Evolutionary conservation across 208 protist species (phyloP), one percentile per base, ranked within the genome.

Genomic region (Trypanosoma caninum): DNA sequence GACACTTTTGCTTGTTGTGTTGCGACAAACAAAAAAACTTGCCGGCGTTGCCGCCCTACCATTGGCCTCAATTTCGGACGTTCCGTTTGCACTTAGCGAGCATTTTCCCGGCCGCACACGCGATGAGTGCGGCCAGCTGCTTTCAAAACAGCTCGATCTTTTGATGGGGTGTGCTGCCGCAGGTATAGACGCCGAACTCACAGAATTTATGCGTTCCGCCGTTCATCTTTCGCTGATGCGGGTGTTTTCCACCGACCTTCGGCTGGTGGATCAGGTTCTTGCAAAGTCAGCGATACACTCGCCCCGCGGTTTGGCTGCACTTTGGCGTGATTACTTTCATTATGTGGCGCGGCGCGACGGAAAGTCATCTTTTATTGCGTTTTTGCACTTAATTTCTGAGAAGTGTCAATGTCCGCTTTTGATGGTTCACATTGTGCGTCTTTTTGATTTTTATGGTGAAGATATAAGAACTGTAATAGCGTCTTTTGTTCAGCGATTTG

Each of bases 41-140:
- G 57, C 60, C 3, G 69, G 66, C 31, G 54, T 69, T 33, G 57
- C 35, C 16, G 7, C 41, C 13, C 71, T 94, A 0, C 87, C 87
- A 28, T 62, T 94, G 40, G 79, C 78, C 0, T 71, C 81, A 13
- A 68, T 94, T 13, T 89, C 80, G 3, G 87, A 94, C 35, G 59
- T 78, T 27, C 16, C 74, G 2, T 74, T 87, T 30, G 57, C 62
- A 44, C 56, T 87, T 20, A 61, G 69, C 38, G 64, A 62, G 16
- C 27, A 65, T 8, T 65, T 71, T 10, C 64, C 65, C 1, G 27
- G 38, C n/a, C 48, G 65, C 41, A 63, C 77, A 2, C 33, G 68
- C 9, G 73, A 82, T 16, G 57, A 41, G 31, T 74, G 74, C 48
- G 58, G 48, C 0, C 63, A 74, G 22, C 25, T 67, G 0, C 42